Evolutionary conservation across 768 basidiomycete species (phyloP), one percentile per base, ranked within the genome.

Genomic region (Suillus fuscotomentosus): DNA sequence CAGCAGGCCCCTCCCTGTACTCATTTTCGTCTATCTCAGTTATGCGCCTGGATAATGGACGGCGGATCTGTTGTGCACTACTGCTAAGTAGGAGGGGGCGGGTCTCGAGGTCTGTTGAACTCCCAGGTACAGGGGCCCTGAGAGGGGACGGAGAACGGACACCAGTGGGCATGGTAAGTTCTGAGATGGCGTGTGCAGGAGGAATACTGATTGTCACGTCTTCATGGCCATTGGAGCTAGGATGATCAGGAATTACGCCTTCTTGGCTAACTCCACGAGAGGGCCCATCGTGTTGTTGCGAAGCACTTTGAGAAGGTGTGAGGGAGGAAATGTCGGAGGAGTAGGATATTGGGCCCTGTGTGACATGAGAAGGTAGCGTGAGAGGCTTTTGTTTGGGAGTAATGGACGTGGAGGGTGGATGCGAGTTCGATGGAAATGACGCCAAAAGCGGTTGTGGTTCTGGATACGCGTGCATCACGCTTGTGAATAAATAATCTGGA

Each of bases 301-400:
- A 91, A 2, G 88, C 88, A 3, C 89, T 90, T 66, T 91, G 90
- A 7, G 90, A 91, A n/a, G 89, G 90, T 0, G 86, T 84, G 66
- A 91, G 77, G 2, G 89, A 90, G n/a, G 85, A 86, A 15, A 83
- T 72, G 72, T 88, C 86, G 61, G 87, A 86, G 5, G 78, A 71
- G 71, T 63, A 75, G 50, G 63, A 68, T 65, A 45, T 76, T 66
- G n/a, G 74, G 68, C 51, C 62, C 45, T 59, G 24, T 38, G 48
- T 3, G 24, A 41, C 62, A 47, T 47, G 71, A 20, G 48, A 50
- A n/a, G 63, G 63, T 14, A 67, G 43, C 10, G 65, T 50, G 22
- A 67, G 59, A 13, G 61, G 65, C 43, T 61, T 61, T 48, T 65
- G 67, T 5, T 60, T 27, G 34, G 41, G 57, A 42, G 57, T 42